Evolutionary conservation across 768 basidiomycete genomes (phyloP).

Genomic region (Russula virescens): DNA sequence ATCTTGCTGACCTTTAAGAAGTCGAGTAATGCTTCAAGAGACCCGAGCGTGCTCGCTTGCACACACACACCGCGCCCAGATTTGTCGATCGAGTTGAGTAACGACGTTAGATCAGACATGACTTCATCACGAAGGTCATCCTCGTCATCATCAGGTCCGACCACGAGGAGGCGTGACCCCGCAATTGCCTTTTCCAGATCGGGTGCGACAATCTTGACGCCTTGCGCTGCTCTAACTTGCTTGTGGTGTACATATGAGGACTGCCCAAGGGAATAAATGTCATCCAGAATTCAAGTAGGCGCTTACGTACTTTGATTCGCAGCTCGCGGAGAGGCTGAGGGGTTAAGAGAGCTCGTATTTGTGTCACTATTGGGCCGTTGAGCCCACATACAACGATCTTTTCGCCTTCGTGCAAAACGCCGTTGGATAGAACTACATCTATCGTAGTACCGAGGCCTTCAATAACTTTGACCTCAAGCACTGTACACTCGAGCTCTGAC

Average conservation of each 20-base stretch:
- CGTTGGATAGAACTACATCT: conserved; percentile 94
- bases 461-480: conserved; percentile 97
- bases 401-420: conserved; percentile 86
- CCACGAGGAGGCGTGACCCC: conserved; percentile 88
- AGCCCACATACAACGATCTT: conserved; percentile 94
- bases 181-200: conserved; percentile 98
- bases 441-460: conserved; percentile 98
- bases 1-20: conserved; percentile 95
- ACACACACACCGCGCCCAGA: conserved; percentile 96
- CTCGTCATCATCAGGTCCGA: conserved; percentile 94
- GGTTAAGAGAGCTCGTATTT: conserved; percentile 88
- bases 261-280: conserved; percentile 36
- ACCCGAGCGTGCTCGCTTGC: conserved; percentile 94
- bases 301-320: conserved; percentile 74
- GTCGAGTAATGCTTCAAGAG: conserved; percentile 92
- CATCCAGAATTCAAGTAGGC: neutral
- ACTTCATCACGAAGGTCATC: conserved; percentile 92
- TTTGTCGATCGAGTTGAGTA: conserved; percentile 89
- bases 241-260: conserved; percentile 96
- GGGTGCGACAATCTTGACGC: conserved; percentile 91
- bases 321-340: conserved; percentile 95
- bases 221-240: conserved; percentile 93
- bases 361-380: conserved; percentile 95
- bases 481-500: conserved; percentile 94
- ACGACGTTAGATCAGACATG: conserved; percentile 89